phyloP scores from a whole-genome alignment of 2,329 filamentous ascomycete genomes.

The Colletotrichum destructivum region DNA sequence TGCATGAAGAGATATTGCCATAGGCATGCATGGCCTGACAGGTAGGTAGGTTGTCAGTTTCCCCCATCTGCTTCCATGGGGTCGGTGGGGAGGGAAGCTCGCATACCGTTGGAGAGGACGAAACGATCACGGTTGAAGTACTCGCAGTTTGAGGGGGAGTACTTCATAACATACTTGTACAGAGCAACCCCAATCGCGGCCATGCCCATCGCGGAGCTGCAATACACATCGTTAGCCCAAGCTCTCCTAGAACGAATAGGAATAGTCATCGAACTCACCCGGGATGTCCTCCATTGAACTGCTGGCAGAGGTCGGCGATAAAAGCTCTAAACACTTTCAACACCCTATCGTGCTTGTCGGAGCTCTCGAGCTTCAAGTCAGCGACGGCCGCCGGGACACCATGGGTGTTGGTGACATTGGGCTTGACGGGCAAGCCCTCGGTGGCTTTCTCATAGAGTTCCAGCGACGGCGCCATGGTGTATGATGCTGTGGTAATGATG shows the following conservation, averaged over 20 bases:
- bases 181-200: slow-evolving; percentile 72
- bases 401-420: slow-evolving; percentile 20
- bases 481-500: neutral
- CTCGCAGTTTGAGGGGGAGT: slow-evolving; percentile 65
- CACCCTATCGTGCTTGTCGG: slow-evolving; percentile 52
- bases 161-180: slow-evolving; percentile 76
- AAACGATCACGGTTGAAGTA: slow-evolving; percentile 76
- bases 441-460: slow-evolving; percentile 37
- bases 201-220: slow-evolving; percentile 68
- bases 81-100: neutral
- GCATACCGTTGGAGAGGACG: slow-evolving; percentile 69
- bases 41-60: neutral
- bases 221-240: neutral
- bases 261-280: slow-evolving; percentile 60
- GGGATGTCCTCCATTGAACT: slow-evolving; percentile 80
- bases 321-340: slow-evolving; percentile 73
- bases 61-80: neutral
- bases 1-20: slow-evolving; percentile 69
- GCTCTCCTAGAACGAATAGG: neutral
- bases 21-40: slow-evolving; percentile 63
- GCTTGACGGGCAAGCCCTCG: slow-evolving; percentile 29
- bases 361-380: slow-evolving; percentile 24
- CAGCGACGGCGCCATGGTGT: slow-evolving; percentile 36
- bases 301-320: slow-evolving; percentile 78
- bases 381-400: slow-evolving; percentile 23